Evolutionary conservation across 225 moss, liverwort and hornwort species (phyloP).

Genomic region (Rhytidiadelphus loreus): DNA sequence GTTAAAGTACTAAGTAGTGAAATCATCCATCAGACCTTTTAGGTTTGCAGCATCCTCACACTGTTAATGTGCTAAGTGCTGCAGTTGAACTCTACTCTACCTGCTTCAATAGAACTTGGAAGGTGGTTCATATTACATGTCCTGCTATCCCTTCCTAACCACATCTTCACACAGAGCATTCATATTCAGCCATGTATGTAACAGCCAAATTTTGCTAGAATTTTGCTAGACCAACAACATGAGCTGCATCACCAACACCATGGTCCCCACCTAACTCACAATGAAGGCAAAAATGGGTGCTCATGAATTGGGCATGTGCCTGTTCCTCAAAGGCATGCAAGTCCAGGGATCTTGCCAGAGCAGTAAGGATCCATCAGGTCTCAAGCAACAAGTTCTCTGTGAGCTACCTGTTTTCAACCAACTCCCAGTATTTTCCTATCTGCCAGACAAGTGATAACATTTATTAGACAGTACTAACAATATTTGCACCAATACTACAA

Average conservation of each 20-base stretch:
- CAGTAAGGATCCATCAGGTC: not conserved
- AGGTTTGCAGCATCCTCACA: not conserved
- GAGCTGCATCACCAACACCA: not conserved
- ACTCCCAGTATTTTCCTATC: not conserved
- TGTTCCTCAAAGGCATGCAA: not conserved
- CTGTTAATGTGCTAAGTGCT: not conserved
- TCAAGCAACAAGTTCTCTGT: not conserved
- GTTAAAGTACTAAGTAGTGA: not conserved
- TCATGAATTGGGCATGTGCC: not conserved
- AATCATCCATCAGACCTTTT: not conserved
- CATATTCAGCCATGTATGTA: not conserved
- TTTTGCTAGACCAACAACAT: not conserved
- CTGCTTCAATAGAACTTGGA: not conserved
- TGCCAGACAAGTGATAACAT: not conserved
- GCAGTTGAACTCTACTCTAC: not conserved
- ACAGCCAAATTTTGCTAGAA: not conserved
- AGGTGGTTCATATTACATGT: not conserved
- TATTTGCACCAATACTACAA: too few species aligned
- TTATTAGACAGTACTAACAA: not conserved
- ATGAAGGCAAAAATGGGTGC: not conserved
- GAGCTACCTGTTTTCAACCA: not conserved
- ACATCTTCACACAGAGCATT: not conserved
- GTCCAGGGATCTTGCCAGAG: not conserved
- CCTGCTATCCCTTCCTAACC: not conserved
- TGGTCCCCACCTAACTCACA: not conserved